Evolutionary conservation across 2,329 filamentous ascomycete species (phyloP), one percentile per base, ranked within the genome.

Genomic region (Sphaerostilbella broomeana): DNA sequence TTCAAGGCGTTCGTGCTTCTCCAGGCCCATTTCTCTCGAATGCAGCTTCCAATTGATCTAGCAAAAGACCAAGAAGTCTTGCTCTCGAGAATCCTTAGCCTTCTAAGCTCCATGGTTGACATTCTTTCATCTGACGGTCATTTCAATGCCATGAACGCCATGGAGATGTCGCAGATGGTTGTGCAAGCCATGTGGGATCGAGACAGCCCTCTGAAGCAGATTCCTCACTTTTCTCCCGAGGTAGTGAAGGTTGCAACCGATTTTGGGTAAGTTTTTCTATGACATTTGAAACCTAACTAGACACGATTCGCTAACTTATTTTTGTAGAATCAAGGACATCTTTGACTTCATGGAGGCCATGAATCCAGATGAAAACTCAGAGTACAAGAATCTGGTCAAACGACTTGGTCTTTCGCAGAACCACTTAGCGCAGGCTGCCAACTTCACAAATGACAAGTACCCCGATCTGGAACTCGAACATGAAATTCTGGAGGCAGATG

Each of bases 131-230:
- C 89, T 1, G 89, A 98, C 53, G 92, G 90, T 11, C 87, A 95
- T 54, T 74, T 98, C 46, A 98, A 98, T 58, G 90, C 92, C 44
- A 94, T 95, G 82, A 89, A 84, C 54, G 92, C 92, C 19, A 98
- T 98, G 90, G 92, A 98, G 62, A 87, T 98, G 77, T 94, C 86
- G 10, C 92, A 98, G 59, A 98, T 98, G 92, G 86, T 94, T 38
- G 89, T 98, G 3, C 92, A 98, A 65, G 89, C 84, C 35, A 95
- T 97, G 86, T 98, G 92, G 92, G 90, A 98, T 65, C 84, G 89
- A 42, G 92, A 98, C 61, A 94, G 86, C 54, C 89, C 92, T 26
- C 74, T 98, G 50, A 95, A 95, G 69, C 92, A 98, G 64, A 95
- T 98, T 56, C 92, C 92, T 51, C 87, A 97, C 67, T 97, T 97